Conservation (phyloP, 2,329 filamentous ascomycete genomes). For the Mycosphaerella arachidis region DNA sequence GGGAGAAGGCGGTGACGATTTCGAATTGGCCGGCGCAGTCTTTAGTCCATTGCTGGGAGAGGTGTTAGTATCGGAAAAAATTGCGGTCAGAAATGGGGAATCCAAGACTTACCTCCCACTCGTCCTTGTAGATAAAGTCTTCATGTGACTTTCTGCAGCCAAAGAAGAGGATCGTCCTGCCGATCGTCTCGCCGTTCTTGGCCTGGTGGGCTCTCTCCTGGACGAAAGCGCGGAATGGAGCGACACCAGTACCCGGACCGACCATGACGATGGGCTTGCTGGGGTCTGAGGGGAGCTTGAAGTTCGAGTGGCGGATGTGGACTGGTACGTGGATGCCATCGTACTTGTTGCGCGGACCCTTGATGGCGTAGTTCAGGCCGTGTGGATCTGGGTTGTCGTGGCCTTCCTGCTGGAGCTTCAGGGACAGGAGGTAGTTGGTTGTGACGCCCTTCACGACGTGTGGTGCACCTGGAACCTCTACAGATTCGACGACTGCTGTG, state of each 20-base stretch:
- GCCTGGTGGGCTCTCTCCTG: constrained; percentile 87
- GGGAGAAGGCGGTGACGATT: constrained; percentile 91
- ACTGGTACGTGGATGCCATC: constrained; percentile 92
- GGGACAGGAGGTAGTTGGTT: constrained; percentile 90
- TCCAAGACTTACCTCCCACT: constrained; percentile 73
- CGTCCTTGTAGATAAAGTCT: constrained; percentile 86
- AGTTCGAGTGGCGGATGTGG: constrained; percentile 96
- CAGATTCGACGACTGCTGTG: constrained; percentile 87
- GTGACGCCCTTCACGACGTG: constrained; percentile 88
- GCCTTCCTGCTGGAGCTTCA: constrained; percentile 95
- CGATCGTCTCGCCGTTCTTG: constrained; percentile 73
- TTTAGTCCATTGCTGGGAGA: constrained; percentile 69
- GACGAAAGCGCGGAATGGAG: constrained; percentile 91
- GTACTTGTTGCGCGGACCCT: constrained; percentile 91
- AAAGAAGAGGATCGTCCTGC: constrained; percentile 87
- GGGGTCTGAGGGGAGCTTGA: constrained; percentile 95
- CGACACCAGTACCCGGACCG: constrained; percentile 92
- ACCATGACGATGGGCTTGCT: constrained; percentile 93
- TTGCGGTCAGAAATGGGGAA: neutral
- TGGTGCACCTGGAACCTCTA: constrained; percentile 68
- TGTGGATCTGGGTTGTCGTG: constrained; percentile 77
- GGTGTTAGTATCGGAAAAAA: constrained; percentile 9
- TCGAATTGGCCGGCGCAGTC: constrained; percentile 83
- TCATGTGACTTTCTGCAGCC: constrained; percentile 84
- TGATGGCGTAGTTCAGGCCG: constrained; percentile 79